Evolutionary conservation across 2,329 filamentous ascomycete species (phyloP).

Genomic region (Trichoderma harzianum): DNA sequence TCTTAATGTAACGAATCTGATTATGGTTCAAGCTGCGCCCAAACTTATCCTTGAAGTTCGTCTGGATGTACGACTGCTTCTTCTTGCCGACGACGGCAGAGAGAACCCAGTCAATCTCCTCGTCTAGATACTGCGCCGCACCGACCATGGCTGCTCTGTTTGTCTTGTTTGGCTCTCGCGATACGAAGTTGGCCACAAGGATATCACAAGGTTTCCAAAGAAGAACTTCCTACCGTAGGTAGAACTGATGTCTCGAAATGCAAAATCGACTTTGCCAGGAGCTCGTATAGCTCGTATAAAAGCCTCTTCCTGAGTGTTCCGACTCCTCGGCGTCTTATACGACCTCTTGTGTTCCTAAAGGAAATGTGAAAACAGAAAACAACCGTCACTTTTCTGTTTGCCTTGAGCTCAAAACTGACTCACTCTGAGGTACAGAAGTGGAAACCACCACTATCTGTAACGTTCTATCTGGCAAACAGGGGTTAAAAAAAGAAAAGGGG

Average conservation of each 20-base stretch:
- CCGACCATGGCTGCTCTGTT: conserved; percentile 31
- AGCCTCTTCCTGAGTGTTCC: background rate
- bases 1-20: conserved; percentile 40
- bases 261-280: background rate
- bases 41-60: conserved; percentile 30
- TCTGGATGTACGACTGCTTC: conserved; percentile 26
- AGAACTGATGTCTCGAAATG: background rate
- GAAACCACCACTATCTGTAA: background rate
- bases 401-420: background rate
- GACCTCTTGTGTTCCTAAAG: background rate
- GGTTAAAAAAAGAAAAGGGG: background rate
- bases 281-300: background rate
- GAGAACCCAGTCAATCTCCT: conserved; percentile 37
- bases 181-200: background rate
- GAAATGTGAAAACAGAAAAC: background rate
- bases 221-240: background rate
- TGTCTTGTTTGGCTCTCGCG: background rate
- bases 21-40: conserved; percentile 30
- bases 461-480: background rate
- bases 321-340: background rate
- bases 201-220: background rate
- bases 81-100: conserved; percentile 27
- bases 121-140: conserved; percentile 32
- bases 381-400: background rate
- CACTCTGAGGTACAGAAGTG: background rate